phyloP scores from a whole-genome alignment of 148 eudicot genomes.

The Camellia lanceoleosa region DNA sequence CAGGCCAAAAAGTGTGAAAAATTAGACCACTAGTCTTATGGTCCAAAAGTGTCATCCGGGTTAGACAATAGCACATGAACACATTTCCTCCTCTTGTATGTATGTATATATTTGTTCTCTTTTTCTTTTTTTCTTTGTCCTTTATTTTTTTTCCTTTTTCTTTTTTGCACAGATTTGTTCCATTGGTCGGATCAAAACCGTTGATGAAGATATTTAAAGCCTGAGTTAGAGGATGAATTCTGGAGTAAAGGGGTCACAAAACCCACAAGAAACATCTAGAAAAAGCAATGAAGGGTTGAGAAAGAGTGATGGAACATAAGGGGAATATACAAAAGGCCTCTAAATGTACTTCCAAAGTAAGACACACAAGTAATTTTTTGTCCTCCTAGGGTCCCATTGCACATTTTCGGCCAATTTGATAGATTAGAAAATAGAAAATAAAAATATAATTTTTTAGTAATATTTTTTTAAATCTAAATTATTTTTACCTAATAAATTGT shows the following conservation, averaged over 20 bases:
- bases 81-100: background rate
- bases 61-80: background rate
- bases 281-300: constrained; percentile 9
- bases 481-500: no score
- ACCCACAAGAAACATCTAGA: background rate
- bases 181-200: background rate
- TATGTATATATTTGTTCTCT: no score
- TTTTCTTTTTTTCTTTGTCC: background rate
- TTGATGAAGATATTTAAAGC: background rate
- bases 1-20: no score
- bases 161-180: background rate
- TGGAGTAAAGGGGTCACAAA: background rate
- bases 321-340: background rate
- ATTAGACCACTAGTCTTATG: background rate
- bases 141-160: background rate
- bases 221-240: background rate
- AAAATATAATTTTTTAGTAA: no score
- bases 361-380: background rate
- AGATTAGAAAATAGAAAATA: no score
- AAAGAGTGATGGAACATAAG: background rate
- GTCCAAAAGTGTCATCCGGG: background rate
- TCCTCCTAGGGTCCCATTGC: background rate
- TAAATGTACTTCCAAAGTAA: background rate
- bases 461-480: no score
- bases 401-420: background rate